Base-by-base conservation (phyloP, 1,284 basidiomycete species). In the Farysia itapuensis region DNA sequence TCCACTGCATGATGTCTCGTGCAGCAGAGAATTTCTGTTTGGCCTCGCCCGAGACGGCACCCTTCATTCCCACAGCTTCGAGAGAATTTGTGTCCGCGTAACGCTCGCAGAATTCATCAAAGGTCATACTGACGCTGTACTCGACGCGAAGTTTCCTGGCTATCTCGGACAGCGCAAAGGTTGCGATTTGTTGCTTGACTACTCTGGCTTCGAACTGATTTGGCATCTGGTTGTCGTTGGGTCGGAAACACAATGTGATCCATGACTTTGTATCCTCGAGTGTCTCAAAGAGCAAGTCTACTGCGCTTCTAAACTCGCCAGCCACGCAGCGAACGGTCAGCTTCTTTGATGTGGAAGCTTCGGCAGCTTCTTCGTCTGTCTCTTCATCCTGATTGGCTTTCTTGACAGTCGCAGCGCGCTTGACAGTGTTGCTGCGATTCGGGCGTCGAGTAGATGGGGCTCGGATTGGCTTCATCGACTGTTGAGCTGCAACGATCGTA, bases 151-250 rank as follows among this genome's bases (percentile, higher is more conserved):
- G 53, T 36, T 67, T 66, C 35, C 54, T 47, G 26, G 68, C 58
- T 65, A 97, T 84, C 78, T 92, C 88, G 2, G 86, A 80, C 51
- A 97, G 68, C 0, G 90, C 89, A 25, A 87, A 77, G 43, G 87
- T 88, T 48, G 88, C 83, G 41, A 96, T 86, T 79, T 97, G 94
- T 0, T 89, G 88, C 77, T 94, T 95, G 49, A 97, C 86, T 22
- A 87, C 86, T 25, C 90, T 82, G 3, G 89, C 89, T 79, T 98
- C 94, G 44, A 95, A 80, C 77, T 97, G 92, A 73, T 91, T 90
- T 22, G 92, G 89, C 15, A 96, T 79, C 75, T 95, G 91, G 15
- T 89, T 87, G 79, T 96, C 92, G 74, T 97, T 97, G 9, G 92
- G 91, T 67, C 90, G 91, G 59, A 97, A 78, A 72, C 90, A 95